Base-by-base conservation (phyloP, 257 asterid species). In the Plantago elongata region DNA sequence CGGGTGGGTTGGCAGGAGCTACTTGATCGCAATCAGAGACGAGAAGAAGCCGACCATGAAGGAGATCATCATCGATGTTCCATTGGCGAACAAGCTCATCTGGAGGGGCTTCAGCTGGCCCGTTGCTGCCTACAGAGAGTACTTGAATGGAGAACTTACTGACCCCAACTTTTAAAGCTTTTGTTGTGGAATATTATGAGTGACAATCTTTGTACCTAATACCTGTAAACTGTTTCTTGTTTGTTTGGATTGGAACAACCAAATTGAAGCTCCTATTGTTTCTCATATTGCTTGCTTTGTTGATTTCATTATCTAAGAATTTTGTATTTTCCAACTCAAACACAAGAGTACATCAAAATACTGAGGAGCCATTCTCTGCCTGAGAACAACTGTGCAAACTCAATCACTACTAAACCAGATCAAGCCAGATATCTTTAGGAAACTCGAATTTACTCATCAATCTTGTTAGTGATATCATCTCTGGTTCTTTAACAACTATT, bases 91-190 rank as follows among this genome's bases (percentile, higher is more conserved):
- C 57, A 72, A 63, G 42, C 94, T 92, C 15, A 11, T 80, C 49
- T 86, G 96, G 96, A 84, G 95, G 75, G 97, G 97, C 10, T 92
- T 89, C 83, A 89, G 57, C 81, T 92, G 99, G 99, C 99, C 97
- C 0, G 78, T 92, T 52, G 95, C 99, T 57, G 99, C 97, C 46
- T 86, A 89, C 91, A 81, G 97, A 77, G 99, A 83, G 77, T 72
- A n/a, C 70, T 9, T 89, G 79, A 92, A 74, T 13, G 99, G 97
- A n/a, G 94, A 92, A 2, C 96, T 92, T 73, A 80, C 77, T 51
- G 99, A 92, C 45, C 96, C 99, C 54, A 77, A 80, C 62, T 81
- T 83, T 78, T 92, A 76, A 85, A 52, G 2, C 14, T 52, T 14
- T 47, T 70, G 29, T 13, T 54, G 12, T 66, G 68, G 56, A n/a